A percentile compares a stretch with the other conserved stretches of the same genome.
These are phyloP conservation scores for Paratinospora sagittata DNA, from an alignment of 164 flowering plant genomes.

Conservation along the genomic window DNA sequence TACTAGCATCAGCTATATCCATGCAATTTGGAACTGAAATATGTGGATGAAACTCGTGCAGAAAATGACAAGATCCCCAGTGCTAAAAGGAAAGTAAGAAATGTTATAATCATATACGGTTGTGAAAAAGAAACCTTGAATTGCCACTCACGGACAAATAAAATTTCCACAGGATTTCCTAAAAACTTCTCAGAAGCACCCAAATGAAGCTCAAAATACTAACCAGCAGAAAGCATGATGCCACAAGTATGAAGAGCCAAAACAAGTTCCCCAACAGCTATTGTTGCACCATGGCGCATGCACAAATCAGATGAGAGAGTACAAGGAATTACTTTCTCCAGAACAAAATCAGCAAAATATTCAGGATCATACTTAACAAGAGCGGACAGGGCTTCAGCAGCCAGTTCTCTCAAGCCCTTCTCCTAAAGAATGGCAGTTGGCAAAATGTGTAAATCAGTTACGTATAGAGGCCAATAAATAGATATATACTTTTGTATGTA, in stretches of 20 bases:
- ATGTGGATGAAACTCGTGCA: no score
- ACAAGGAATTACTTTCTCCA: constrained; percentile 69
- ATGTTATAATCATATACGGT: no score
- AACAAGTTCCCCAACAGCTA: constrained; percentile 84
- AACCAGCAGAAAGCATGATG: constrained; percentile 56
- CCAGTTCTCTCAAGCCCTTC: constrained; percentile 88
- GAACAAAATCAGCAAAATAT: constrained; percentile 54
- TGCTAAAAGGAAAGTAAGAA: no score
- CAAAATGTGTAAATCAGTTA: constrained; percentile 15
- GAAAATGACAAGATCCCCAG: no score
- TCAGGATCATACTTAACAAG: constrained; percentile 82
- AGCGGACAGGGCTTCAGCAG: constrained; percentile 72
- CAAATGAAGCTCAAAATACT: constrained; percentile 20
- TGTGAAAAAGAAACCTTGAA: background rate
- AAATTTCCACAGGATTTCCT: background rate
- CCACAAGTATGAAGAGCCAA: constrained; percentile 58
- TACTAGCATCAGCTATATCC: no score
- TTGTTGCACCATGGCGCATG: constrained; percentile 94
- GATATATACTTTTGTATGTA: background rate
- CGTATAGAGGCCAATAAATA: background rate
- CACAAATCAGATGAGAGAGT: constrained; percentile 89
- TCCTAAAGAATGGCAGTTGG: constrained; percentile 51
- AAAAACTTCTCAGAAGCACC: background rate
- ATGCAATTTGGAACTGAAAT: no score
- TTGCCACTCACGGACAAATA: background rate